Evolutionary conservation across 2,329 filamentous ascomycete species (phyloP), one percentile per base, ranked within the genome.

Genomic region (Paracoccidioides lutzii): DNA sequence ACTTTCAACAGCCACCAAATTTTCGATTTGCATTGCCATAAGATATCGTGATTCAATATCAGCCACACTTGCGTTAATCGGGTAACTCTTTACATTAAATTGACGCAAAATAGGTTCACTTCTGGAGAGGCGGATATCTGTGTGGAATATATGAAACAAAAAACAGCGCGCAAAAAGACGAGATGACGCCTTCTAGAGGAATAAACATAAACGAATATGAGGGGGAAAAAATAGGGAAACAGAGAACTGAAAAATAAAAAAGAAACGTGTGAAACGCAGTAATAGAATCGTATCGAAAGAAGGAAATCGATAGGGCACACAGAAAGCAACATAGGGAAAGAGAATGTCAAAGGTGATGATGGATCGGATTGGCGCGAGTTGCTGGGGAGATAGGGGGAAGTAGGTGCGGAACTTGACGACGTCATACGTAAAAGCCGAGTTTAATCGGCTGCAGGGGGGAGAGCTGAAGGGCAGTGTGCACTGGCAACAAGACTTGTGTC

Each of bases 161-260:
- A 22, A 22, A 22, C 22, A 22, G 22, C 22, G 22, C 22, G 12
- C 12, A 45, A 55, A 50, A 43, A 59, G 42, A 57, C 44, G 52
- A 53, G 59, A 55, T 56, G 57, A 61, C 54, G 58, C 59, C 59
- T 46, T 59, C 55, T 59, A 61, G 48, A 41, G 46, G 51, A 45
- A 58, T 59, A 56, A 54, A 53, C 53, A 53, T 45, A 56, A 15
- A 55, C 41, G n/a, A 57, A 60, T 49, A 55, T 58, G 15, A 52
- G 14, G 4, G 49, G 37, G 50, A 57, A 14, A 5, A 52, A 48
- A 58, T 12, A 53, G 43, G 43, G 33, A 50, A 54, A 43, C 3
- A 35, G 30, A 56, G 50, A 15, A 14, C 54, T 40, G 38, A 55
- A 53, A 45, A 14, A 10, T 35, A 40, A 54, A 52, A 50, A 35